Evolutionary conservation across 2,329 filamentous ascomycete genomes (phyloP), one percentile per base, ranked within the genome.

Genomic region (Calonectria henricotiae): DNA sequence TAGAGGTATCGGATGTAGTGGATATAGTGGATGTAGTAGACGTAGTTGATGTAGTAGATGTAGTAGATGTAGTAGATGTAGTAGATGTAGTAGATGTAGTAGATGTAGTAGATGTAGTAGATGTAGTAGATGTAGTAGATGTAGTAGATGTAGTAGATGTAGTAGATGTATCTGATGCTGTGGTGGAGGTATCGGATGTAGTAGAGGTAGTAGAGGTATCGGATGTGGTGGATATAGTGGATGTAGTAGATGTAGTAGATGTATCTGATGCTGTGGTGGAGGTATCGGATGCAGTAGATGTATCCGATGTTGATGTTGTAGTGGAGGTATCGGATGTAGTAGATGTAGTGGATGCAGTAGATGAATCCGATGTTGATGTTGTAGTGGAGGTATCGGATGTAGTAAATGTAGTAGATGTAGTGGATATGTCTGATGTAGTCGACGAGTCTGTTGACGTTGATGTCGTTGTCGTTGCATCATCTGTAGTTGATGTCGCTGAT

Each of bases 61-160:
- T n/a, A n/a, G n/a, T n/a, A n/a, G 37, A 39, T 43, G 58, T 62
- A n/a, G 63, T 58, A 13, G 37, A 32, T 30, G 27, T 7, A 15
- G 49, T 47, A n/a, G 44, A 47, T 12, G n/a, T 25, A 8, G 62
- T 4, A 27, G 15, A n/a, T n/a, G 25, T 61, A 32, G 61, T 32
- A 9, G 49, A 35, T 43, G 17, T n/a, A 7, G 61, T 43, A 6
- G 39, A 39, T n/a, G 37, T 43, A 17, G 62, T 46, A 11, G 27
- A 44, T 54, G 4, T 12, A 7, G 30, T n/a, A 5, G 32, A 32
- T 43, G 60, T 39, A 46, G 65, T 64, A 1, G 30, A 30, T 61
- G 43, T 44, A 12, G 23, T 61, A 15, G 39, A n/a, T 12, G 13
- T 1, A 20, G 5, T 11, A 2, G 37, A 30, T 43, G 47, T 20